phyloP scores from a whole-genome alignment of 1,284 basidiomycete species.

The Trichosporon faecale region DNA sequence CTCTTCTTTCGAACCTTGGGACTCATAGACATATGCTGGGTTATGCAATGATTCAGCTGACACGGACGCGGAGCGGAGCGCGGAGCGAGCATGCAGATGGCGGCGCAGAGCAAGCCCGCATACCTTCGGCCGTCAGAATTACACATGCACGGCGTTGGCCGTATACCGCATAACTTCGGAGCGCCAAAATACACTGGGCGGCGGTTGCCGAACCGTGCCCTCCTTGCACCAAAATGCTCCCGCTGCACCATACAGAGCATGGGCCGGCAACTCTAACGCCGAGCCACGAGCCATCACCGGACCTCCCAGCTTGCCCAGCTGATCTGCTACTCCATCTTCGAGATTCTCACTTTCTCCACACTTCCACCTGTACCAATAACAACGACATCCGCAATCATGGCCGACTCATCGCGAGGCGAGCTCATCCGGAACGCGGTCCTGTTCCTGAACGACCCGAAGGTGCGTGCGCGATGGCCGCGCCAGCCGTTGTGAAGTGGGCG shows the following conservation, averaged over 20 bases:
- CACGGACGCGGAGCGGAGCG: background rate
- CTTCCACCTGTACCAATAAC: background rate
- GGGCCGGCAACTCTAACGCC: conserved; percentile 2
- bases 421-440: conserved; percentile 73
- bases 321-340: background rate
- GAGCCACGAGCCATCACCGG: background rate
- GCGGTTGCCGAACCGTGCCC: background rate
- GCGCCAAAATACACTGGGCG: background rate
- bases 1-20: background rate
- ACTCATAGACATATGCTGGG: background rate
- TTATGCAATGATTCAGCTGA: background rate
- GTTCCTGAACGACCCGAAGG: conserved; percentile 66
- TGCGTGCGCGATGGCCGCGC: too few species aligned
- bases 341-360: background rate
- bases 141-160: background rate
- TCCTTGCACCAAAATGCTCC: background rate
- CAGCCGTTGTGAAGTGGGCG: too few species aligned
- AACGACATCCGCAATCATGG: conserved; percentile 15
- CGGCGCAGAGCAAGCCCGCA: too few species aligned
- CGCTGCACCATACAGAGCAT: background rate
- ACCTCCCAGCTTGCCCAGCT: background rate
- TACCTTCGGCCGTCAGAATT: too few species aligned
- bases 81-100: too few species aligned
- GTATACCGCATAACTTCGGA: background rate
- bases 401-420: conserved; percentile 58